Evolutionary conservation across 2,329 filamentous ascomycete species (phyloP).

Genomic region (Tolypocladium ophioglossoides): DNA sequence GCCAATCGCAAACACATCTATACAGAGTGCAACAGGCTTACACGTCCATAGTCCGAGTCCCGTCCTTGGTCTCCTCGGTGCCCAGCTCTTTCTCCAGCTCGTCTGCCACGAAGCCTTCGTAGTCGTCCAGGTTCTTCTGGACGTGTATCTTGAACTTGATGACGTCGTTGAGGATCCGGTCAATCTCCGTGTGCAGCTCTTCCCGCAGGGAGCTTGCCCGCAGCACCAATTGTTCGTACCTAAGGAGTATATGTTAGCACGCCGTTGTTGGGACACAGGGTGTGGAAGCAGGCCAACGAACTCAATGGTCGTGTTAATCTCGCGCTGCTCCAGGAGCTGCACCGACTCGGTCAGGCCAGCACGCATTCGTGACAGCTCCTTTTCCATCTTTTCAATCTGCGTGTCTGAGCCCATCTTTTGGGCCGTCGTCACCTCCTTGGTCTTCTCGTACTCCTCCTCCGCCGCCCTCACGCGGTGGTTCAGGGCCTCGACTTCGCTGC

Average conservation of each 20-base stretch:
- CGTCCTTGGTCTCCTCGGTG: constrained; percentile 46
- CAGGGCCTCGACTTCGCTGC: constrained; percentile 81
- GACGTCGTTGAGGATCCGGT: constrained; percentile 90
- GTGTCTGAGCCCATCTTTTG: constrained; percentile 84
- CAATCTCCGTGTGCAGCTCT: constrained; percentile 94
- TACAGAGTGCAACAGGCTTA: neutral
- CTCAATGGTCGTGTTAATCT: constrained; percentile 97
- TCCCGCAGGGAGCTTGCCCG: constrained; percentile 78
- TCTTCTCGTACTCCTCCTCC: constrained; percentile 88
- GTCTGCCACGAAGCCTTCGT: constrained; percentile 85
- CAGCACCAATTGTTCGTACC: constrained; percentile 86
- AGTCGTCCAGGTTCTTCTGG: constrained; percentile 85
- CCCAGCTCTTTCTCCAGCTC: constrained; percentile 81
- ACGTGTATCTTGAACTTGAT: constrained; percentile 98
- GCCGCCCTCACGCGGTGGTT: constrained; percentile 81
- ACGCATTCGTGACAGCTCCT: constrained; percentile 90
- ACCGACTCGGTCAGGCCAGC: constrained; percentile 74
- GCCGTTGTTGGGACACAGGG: neutral
- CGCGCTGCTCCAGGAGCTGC: constrained; percentile 83
- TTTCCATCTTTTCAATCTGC: constrained; percentile 98
- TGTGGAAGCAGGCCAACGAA: constrained; percentile 33
- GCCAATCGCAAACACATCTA: neutral
- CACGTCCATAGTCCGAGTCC: constrained; percentile 39
- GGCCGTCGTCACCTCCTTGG: constrained; percentile 74
- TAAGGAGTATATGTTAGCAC: constrained; percentile 21